Evolutionary conservation across 2,329 filamentous ascomycete genomes (phyloP), one percentile per base, ranked within the genome.

Genomic region (Aspergillus latus): DNA sequence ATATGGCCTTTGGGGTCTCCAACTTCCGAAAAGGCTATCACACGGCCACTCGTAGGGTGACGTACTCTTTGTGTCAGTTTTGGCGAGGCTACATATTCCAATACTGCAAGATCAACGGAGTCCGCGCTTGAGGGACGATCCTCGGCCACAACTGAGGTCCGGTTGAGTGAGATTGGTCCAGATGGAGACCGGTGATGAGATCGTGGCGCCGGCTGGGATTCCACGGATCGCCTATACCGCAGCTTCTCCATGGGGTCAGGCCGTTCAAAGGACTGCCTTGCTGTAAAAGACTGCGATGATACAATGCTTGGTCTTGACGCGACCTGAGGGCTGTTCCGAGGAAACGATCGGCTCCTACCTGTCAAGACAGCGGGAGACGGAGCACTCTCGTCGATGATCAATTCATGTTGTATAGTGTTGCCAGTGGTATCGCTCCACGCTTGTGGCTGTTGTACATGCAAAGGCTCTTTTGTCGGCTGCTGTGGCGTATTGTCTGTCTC

Each of bases 11-110:
- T 85, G 0, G 92, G 87, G 71, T 97, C 92, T 11, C 94, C 94
- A 2, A 99, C 94, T 72, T 99, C 94, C 0, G 93, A 97, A 68
- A 97, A 99, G 0, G 92, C 95, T 63, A 99, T 97, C 2, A 88
- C 81, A 13, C 94, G 86, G 1, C 92, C 92, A 0, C 90, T 95
- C 57, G 90, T 87, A 0, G 92, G 91, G 72, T 97, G 90, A 21
- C 82, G 81, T 50, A 97, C 90, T 74, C 88, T 96, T 67, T 96
- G 92, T 3, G 90, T 95, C 52, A 99, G 76, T 6, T 92, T 86
- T 0, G 91, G 87, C 9, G 91, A 91, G 65, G 86, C 86, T 5
- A 97, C 80, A 68, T 96, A 99, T 1, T 87, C 85, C 54, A 92
- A 86, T 0, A 99, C 92, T 0, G 91, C 90, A 66, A 92, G 84